Base-by-base conservation (phyloP, 2,329 filamentous ascomycete species). In the Colletotrichum destructivum region DNA sequence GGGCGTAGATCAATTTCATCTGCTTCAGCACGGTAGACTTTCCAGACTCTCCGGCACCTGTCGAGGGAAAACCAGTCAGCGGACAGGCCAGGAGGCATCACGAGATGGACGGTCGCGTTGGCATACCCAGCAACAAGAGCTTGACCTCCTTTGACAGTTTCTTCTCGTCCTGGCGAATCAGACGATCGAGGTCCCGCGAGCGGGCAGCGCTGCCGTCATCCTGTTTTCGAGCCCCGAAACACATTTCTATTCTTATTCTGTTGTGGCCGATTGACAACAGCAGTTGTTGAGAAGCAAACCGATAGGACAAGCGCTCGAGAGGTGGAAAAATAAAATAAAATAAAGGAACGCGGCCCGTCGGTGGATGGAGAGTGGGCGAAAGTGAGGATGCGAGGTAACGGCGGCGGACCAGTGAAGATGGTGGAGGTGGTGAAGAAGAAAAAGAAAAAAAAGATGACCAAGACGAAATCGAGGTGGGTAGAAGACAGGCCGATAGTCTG, bases 11-110 rank as follows among this genome's bases (percentile, higher is more conserved):
- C 82, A 99, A 91, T 82, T 96, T 96, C 96, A 99, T 98, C 87
- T 98, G 96, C 86, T 98, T 98, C 75, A 98, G 90, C 71, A 98
- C 95, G 1, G 96, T 98, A 11, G 96, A 98, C 84, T 98, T 98
- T 75, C 96, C 83, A 56, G 83, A 96, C 84, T 98, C 96, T 80
- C 96, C 96, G 78, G 96, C 96, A 82, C 96, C 95, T 98, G 76
- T 74, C 74, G 49, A 46, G 23, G 26, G 46, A 38, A 47, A 18
- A 35, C 49, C 52, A 66, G 62, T 54, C 61, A 73, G 60, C 54
- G 56, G 42, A 61, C 26, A 42, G 59, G 31, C 18, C 26, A 23
- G 6, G 8, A n/a, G 31, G 11, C 18, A 62, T 46, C 47, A 70
- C 52, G 21, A 49, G 23, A n/a, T 60, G 12, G 11, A 47, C 4